phyloP scores from a whole-genome alignment of 768 basidiomycete species.

The Coprinopsis marcescibilis region DNA sequence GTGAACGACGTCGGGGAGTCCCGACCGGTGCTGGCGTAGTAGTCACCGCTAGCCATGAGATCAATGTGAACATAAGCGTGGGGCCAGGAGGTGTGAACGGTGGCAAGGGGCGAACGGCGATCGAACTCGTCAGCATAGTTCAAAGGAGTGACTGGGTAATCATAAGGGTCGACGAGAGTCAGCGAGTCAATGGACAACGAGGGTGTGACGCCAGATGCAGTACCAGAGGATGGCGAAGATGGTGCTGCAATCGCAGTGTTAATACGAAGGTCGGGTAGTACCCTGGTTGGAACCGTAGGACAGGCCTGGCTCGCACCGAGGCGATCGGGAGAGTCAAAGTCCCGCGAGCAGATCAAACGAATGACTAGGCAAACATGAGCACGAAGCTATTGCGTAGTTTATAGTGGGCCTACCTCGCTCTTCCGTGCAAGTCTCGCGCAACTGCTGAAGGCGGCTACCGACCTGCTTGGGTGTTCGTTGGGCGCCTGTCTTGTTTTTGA shows the following conservation, averaged over 20 bases:
- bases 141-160: conserved; percentile 9
- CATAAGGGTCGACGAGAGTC: conserved; percentile 5
- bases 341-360: conserved; percentile 13
- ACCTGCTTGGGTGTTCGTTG: conserved; percentile 63
- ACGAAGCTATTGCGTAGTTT: not conserved
- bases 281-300: not conserved
- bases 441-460: conserved; percentile 63
- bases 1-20: conserved; percentile 14
- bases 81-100: conserved; percentile 4
- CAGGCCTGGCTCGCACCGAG: conserved; percentile 1
- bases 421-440: conserved; percentile 56
- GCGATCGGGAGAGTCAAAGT: conserved; percentile 11
- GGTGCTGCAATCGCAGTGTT: conserved; percentile 2
- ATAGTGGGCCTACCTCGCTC: conserved; percentile 42
- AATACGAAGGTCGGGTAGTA: conserved; percentile 7
- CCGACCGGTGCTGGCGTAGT: not conserved
- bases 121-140: conserved; percentile 8
- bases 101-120: not conserved
- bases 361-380: conserved; percentile 9
- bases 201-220: not conserved
- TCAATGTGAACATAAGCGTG: conserved; percentile 12
- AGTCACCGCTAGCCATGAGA: conserved; percentile 14
- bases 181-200: conserved; percentile 8
- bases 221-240: conserved; percentile 3
- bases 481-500: conserved; percentile 48